A percentile compares a stretch with the other conserved stretches of the same genome.
Conservation (phyloP, 345 rosid genomes). For the Eucalyptus brandiana region DNA sequence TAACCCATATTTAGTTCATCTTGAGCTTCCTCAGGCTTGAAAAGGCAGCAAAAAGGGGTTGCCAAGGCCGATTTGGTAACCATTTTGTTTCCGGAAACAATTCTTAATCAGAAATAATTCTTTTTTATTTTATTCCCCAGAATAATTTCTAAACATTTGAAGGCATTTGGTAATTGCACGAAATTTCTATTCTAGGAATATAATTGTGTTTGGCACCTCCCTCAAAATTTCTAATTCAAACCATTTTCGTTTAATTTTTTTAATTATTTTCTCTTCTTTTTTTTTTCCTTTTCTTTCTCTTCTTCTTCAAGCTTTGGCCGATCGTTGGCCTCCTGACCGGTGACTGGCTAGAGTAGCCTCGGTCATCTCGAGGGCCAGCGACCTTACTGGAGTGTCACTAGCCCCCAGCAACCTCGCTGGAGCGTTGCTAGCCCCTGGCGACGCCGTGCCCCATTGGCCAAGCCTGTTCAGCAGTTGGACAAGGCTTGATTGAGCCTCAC, state of each 20-base stretch:
- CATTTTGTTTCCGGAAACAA: accelerated
- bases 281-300: no score
- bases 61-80: no score
- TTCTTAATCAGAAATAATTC: accelerated
- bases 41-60: background rate
- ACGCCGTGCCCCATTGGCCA: accelerated
- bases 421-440: accelerated
- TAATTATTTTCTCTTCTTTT: no score
- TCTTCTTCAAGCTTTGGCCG: no score
- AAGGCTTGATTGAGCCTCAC: no score
- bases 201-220: no score
- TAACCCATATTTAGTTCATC: background rate
- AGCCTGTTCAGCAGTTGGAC: accelerated
- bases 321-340: accelerated
- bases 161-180: accelerated
- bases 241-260: no score
- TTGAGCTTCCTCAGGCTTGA: background rate
- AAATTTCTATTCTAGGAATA: accelerated
- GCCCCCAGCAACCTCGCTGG: accelerated
- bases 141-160: no score
- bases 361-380: accelerated
- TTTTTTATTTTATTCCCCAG: accelerated
- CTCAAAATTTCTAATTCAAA: no score
- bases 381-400: no score
- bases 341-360: accelerated